Conservation (phyloP, 306 rosid genomes). For the Medicago ruthenica region DNA sequence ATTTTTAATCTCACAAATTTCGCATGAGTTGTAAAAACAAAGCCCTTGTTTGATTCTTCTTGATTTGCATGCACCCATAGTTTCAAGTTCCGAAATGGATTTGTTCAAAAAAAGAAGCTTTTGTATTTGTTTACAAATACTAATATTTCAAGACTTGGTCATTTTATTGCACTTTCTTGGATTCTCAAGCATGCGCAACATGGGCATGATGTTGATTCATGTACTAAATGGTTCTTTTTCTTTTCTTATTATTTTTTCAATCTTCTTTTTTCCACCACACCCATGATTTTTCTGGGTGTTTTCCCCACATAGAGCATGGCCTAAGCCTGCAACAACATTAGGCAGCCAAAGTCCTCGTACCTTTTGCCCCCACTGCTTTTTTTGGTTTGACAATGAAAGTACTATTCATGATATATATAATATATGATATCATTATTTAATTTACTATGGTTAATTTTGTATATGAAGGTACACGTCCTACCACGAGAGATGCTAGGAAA, state of each 20-base stretch:
- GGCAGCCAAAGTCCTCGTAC: constrained; percentile 43
- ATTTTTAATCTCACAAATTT: not conserved
- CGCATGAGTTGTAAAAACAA: not conserved
- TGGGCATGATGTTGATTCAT: constrained; percentile 35
- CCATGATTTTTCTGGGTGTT: constrained; percentile 1
- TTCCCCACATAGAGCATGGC: constrained; percentile 45
- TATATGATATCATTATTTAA: not conserved
- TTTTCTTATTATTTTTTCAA: not conserved
- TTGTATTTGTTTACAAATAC: constrained; percentile 13
- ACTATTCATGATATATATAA: not conserved
- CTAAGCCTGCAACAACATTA: constrained; percentile 38
- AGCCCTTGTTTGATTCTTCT: constrained; percentile 6
- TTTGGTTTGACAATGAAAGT: not conserved
- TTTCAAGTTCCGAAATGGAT: constrained; percentile 60
- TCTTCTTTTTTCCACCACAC: not conserved
- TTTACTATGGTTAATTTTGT: constrained; percentile 7
- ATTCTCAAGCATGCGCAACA: constrained; percentile 72
- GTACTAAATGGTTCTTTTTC: not conserved
- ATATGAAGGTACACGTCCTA: constrained; percentile 86
- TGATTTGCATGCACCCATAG: constrained; percentile 16
- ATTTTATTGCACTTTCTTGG: constrained; percentile 59
- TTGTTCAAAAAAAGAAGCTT: constrained; percentile 14
- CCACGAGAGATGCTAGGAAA: constrained; percentile 99
- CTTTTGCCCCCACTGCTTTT: constrained; percentile 17
- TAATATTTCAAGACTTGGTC: constrained; percentile 32